Evolutionary conservation across 352 stramenopile genomes (phyloP), one percentile per base, ranked within the genome.

Genomic region (Halophytophthora batemanensis): DNA sequence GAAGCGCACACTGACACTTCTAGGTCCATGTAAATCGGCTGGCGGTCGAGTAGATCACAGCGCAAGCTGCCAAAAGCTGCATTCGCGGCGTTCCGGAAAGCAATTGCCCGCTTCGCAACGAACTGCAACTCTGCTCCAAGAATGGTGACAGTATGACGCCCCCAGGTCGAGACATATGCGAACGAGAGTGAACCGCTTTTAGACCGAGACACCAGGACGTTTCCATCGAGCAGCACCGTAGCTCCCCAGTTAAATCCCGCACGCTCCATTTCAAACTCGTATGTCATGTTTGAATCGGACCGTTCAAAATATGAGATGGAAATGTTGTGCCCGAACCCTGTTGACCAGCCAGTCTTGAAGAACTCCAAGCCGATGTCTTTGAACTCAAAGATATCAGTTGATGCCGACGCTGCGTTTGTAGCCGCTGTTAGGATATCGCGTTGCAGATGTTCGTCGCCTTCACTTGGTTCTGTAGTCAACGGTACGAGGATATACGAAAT

Each of bases 241-340:
- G 59, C 31, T 2, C 76, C 73, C 62, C 63, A 81, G 39, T 84
- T 56, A 33, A 82, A 87, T 8, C 68, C 66, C 45, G 70, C 73
- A n/a, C 67, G 6, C 2, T 70, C 68, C 3, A 87, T 2, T 53
- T 75, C 68, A 35, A 87, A 75, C 11, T 84, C 76, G 31, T 75
- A 77, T 13, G 49, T 75, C 14, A 41, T 34, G 19, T 50, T 64
- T 13, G 42, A 18, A 12, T 61, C 39, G 0, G 64, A 61, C 17
- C 63, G 66, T 35, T 83, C 69, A 33, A 81, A 82, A 44, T 81
- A 82, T 39, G 46, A 59, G 22, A 87, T 50, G 2, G 70, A 66
- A n/a, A 87, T 63, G 52, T 82, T 84, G 53, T 87, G 71, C 1
- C 45, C 72, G 39, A 74, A 71, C 3, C 74, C 71, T 19, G 39